These are phyloP conservation scores for Blastobotrys apis DNA, from an alignment of 1,139 yeast species.

Conservation along the genomic window DNA sequence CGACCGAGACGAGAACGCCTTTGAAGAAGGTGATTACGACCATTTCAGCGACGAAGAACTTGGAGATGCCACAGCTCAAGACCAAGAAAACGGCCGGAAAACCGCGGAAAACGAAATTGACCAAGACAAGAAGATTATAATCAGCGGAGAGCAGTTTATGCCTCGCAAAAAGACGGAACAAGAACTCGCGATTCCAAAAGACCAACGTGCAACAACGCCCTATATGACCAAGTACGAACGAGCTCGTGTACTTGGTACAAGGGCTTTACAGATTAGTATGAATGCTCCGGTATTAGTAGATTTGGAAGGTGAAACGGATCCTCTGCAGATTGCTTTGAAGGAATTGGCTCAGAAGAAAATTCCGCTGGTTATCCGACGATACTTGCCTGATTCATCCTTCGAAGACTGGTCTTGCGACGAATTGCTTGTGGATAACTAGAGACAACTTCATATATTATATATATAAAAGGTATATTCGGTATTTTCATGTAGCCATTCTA, in stretches of 20 bases:
- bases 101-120: conserved; percentile 52
- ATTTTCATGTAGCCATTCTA: too few species aligned
- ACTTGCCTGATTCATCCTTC: conserved; percentile 91
- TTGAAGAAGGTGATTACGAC: conserved; percentile 62
- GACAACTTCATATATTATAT: too few species aligned
- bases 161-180: conserved; percentile 63
- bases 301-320: conserved; percentile 98
- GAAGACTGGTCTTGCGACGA: conserved; percentile 99
- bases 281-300: conserved; percentile 98
- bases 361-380: conserved; percentile 92
- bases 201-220: conserved; percentile 89
- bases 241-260: conserved; percentile 91
- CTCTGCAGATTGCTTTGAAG: conserved; percentile 96
- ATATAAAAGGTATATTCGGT: too few species aligned
- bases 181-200: conserved; percentile 86
- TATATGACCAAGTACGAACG: conserved; percentile 98
- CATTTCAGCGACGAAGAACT: conserved; percentile 73
- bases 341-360: conserved; percentile 92
- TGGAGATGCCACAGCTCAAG: conserved; percentile 44
- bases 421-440: conserved; percentile 75
- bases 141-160: conserved; percentile 37
- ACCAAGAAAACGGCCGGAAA: conserved; percentile 33
- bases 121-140: conserved; percentile 56
- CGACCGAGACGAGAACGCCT: conserved; percentile 69
- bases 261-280: conserved; percentile 93